phyloP scores from a whole-genome alignment of 2,329 filamentous ascomycete species.

The Neopestalotiopsis clavispora region DNA sequence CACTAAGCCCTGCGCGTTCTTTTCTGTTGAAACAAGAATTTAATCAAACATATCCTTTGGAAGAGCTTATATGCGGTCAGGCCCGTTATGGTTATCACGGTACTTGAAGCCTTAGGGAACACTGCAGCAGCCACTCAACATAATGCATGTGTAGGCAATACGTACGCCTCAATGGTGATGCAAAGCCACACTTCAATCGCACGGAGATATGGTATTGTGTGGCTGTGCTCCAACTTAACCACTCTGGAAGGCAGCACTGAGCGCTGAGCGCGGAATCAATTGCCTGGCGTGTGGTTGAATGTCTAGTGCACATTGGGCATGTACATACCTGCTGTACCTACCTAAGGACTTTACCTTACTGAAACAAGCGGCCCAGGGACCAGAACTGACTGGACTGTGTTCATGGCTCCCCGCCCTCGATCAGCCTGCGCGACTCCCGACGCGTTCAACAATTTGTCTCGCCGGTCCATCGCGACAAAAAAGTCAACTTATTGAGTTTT shows the following conservation, averaged over 20 bases:
- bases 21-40: too few relatives aligned
- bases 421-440: constrained; percentile 8
- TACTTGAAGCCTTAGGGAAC: too few relatives aligned
- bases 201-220: not conserved
- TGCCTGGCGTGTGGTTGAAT: too few relatives aligned
- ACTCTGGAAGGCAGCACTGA: not conserved
- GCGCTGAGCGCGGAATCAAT: too few relatives aligned
- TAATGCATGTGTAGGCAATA: too few relatives aligned
- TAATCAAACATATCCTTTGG: too few relatives aligned
- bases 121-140: too few relatives aligned
- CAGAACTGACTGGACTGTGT: not conserved
- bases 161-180: too few relatives aligned
- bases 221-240: not conserved
- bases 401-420: constrained; percentile 1
- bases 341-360: not conserved
- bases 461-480: not conserved
- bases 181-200: not conserved
- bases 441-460: constrained; percentile 11
- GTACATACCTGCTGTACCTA: not conserved
- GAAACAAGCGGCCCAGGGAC: constrained; percentile 1
- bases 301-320: not conserved
- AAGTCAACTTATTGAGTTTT: not conserved
- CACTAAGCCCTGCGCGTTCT: too few relatives aligned
- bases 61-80: too few relatives aligned
- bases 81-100: too few relatives aligned